Conservation (phyloP, 106 monocot genomes). For the Phalaenopsis equestris region DNA sequence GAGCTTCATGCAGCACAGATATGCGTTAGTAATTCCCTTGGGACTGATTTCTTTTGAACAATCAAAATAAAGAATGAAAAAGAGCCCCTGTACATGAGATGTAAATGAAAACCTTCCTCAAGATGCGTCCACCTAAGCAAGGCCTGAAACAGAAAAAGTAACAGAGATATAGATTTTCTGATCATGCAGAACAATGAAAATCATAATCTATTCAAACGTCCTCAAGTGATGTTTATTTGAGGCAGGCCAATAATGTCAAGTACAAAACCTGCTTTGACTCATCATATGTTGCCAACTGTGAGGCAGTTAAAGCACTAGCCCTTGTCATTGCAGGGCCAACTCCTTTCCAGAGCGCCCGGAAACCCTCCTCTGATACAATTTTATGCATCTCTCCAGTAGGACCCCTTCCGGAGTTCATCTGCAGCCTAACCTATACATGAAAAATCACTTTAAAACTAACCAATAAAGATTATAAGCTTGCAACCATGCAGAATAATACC, state of each 20-base stretch:
- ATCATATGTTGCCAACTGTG: constrained; percentile 91
- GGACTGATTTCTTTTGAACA: neutral
- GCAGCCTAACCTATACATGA: constrained; percentile 60
- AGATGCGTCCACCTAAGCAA: constrained; percentile 67
- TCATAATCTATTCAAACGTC: constrained; percentile 4
- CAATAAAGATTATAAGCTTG: neutral
- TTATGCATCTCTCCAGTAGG: constrained; percentile 36
- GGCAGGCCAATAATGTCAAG: constrained; percentile 3
- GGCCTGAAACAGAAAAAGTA: constrained; percentile 33
- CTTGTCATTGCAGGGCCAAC: constrained; percentile 90
- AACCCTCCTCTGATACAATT: constrained; percentile 53
- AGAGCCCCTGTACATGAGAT: constrained; percentile 66
- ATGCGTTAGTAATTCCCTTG: neutral
- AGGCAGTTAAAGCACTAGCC: constrained; percentile 81
- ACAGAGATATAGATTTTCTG: neutral
- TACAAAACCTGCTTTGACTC: constrained; percentile 82
- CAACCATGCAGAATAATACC: constrained; percentile 25
- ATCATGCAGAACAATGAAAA: neutral
- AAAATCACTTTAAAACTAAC: neutral
- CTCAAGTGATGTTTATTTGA: constrained; percentile 8
- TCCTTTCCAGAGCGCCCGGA: constrained; percentile 87
- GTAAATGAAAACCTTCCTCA: constrained; percentile 85
- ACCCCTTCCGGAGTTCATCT: constrained; percentile 60
- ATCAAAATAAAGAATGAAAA: neutral
- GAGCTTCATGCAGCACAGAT: constrained; percentile 40